These are phyloP conservation scores for Solanum lycopersicoides DNA, from an alignment of 257 asterid genomes.

Conservation along the genomic window DNA sequence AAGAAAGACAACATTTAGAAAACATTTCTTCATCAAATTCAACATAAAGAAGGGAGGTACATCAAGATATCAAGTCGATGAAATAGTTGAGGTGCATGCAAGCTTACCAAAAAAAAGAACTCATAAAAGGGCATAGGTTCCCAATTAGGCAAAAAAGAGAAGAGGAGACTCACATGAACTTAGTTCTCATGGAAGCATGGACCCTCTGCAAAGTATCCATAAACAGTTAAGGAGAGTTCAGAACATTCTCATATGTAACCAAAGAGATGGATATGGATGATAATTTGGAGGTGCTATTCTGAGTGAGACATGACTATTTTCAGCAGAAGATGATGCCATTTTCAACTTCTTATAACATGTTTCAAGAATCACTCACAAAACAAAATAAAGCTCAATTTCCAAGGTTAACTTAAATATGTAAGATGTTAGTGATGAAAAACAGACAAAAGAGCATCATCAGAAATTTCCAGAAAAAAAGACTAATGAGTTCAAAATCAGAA, in stretches of 20 bases:
- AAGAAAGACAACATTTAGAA: no score
- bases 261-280: conserved; percentile 56
- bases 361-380: conserved; percentile 1
- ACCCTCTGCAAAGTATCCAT: conserved; percentile 55
- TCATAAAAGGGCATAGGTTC: background rate
- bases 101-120: background rate
- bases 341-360: conserved; percentile 8
- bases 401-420: background rate
- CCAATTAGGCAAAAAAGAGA: background rate
- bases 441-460: background rate
- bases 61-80: background rate
- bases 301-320: conserved; percentile 10
- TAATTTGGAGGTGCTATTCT: conserved; percentile 15
- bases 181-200: conserved; percentile 68
- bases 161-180: conserved; percentile 59
- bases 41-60: no score
- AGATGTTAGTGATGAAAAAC: background rate
- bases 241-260: conserved; percentile 52
- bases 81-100: background rate
- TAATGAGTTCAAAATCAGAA: background rate
- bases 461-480: background rate
- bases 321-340: conserved; percentile 23
- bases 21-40: no score
- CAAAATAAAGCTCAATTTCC: background rate
- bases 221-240: conserved; percentile 34